Percentiles rank a stretch among this genome's conserved stretches.
These are phyloP conservation scores for Symbiotaphrina buchneri DNA, from an alignment of 495 filamentous ascomycete genomes.

Conservation along the genomic window DNA sequence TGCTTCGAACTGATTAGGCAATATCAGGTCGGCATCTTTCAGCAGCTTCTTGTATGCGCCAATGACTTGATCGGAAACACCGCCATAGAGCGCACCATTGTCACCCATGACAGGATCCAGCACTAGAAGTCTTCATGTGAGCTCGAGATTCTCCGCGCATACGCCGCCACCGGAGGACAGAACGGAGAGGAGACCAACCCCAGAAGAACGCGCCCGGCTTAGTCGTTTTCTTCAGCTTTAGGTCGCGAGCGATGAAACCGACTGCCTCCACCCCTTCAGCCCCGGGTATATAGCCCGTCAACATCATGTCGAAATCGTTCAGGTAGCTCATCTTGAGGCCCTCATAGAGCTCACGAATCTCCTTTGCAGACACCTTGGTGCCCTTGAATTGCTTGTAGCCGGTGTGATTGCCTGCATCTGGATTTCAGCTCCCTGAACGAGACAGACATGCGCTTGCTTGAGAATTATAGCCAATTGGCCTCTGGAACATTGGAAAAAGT, in stretches of 20 bases:
- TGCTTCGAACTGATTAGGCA: constrained; percentile 94
- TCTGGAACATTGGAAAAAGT: too few relatives aligned
- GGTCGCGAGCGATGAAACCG: constrained; percentile 58
- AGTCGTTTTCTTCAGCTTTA: constrained; percentile 37
- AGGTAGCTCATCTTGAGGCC: constrained; percentile 66
- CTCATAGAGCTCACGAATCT: constrained; percentile 67
- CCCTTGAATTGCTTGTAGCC: constrained; percentile 78
- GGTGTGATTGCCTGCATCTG: constrained; percentile 59
- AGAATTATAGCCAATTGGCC: neutral
- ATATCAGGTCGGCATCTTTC: constrained; percentile 63
- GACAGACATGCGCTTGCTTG: neutral
- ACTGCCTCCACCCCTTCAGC: constrained; percentile 65
- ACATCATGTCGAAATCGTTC: constrained; percentile 71
- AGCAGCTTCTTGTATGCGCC: constrained; percentile 72
- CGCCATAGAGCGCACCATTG: constrained; percentile 71
- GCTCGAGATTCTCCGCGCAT: neutral
- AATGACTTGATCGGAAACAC: constrained; percentile 72
- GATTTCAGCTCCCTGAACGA: neutral
- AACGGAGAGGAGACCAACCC: constrained; percentile 23
- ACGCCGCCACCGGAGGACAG: constrained; percentile 1
- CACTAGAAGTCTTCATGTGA: constrained; percentile 19
- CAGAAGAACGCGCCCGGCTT: constrained; percentile 75
- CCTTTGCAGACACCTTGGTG: constrained; percentile 50
- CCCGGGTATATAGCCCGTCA: constrained; percentile 81
- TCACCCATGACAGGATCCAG: constrained; percentile 98